phyloP scores from a whole-genome alignment of 345 rosid genomes.

The Bretschneidera sinensis region DNA sequence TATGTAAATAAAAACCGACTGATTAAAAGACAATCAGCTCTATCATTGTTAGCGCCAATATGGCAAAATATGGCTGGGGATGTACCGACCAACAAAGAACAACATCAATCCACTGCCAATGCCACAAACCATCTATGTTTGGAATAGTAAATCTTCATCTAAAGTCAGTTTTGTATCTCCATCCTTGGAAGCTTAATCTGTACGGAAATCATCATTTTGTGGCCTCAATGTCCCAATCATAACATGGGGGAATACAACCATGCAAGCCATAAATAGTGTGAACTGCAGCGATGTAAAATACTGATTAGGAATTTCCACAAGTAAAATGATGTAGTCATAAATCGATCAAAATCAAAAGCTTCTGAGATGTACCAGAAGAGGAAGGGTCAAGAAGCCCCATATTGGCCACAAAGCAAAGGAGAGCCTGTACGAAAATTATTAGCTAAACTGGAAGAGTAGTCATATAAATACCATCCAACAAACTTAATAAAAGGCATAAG shows the following conservation, averaged over 20 bases:
- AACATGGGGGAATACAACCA: constrained; percentile 70
- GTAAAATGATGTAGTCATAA: background rate
- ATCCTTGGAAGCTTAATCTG: constrained; percentile 45
- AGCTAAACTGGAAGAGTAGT: constrained; percentile 13
- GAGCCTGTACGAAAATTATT: constrained; percentile 43
- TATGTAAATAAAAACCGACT: constrained; percentile 4
- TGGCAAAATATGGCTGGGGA: constrained; percentile 14
- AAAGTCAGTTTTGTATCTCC: constrained; percentile 28
- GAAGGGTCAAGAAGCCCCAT: constrained; percentile 92
- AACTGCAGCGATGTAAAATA: constrained; percentile 52
- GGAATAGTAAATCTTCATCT: constrained; percentile 17
- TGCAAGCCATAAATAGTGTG: constrained; percentile 89
- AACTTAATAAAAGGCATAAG: constrained; percentile 6
- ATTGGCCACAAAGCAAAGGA: constrained; percentile 88
- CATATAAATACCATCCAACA: constrained; percentile 4
- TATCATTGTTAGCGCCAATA: constrained; percentile 5
- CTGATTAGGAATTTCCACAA: constrained; percentile 11
- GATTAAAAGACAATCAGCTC: constrained; percentile 21
- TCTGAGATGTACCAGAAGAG: constrained; percentile 66
- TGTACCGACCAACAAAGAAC: background rate
- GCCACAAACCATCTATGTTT: constrained; percentile 13
- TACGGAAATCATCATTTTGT: constrained; percentile 58
- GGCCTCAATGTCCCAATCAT: constrained; percentile 67
- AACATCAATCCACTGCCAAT: constrained; percentile 6
- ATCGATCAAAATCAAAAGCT: background rate